Conservation (phyloP, 1,139 yeast species). For the Yamadazyma aaseri region DNA sequence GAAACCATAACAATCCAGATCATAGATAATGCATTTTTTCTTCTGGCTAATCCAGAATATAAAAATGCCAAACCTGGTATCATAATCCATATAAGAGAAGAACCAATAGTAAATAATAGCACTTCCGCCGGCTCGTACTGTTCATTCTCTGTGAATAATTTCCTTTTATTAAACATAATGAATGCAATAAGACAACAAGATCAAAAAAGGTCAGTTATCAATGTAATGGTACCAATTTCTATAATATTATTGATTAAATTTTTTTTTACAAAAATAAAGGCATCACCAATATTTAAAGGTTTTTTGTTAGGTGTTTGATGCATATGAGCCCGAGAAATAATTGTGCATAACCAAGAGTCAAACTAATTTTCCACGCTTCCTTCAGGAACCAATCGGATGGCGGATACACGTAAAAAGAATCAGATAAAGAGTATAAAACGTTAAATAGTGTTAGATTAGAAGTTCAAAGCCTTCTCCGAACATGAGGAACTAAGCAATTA, state of each 20-base stretch:
- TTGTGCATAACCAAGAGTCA: background rate
- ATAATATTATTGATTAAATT: background rate
- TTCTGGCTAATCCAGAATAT: conserved; percentile 88
- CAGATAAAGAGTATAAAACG: background rate
- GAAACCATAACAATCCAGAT: conserved; percentile 81
- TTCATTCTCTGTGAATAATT: conserved; percentile 37
- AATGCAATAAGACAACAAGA: background rate
- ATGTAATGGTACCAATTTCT: too few relatives aligned
- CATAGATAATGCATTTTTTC: conserved; percentile 87
- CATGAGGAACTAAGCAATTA: too few relatives aligned
- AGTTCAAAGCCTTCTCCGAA: too few relatives aligned
- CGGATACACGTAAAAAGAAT: too few relatives aligned
- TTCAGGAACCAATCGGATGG: background rate
- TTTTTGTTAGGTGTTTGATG: background rate
- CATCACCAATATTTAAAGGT: conserved; percentile 1
- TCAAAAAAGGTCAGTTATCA: too few relatives aligned
- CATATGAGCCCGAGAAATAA: background rate
- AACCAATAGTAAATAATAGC: conserved; percentile 49
- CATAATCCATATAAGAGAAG: conserved; percentile 87
- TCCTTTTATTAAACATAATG: conserved; percentile 20
- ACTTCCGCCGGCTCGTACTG: conserved; percentile 45
- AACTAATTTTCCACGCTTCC: background rate
- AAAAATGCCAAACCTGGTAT: conserved; percentile 92
- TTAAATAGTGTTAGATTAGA: background rate
- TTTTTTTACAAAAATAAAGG: background rate